Evolutionary conservation across 352 stramenopile species (phyloP).

Genomic region (Pythium phragmitis): DNA sequence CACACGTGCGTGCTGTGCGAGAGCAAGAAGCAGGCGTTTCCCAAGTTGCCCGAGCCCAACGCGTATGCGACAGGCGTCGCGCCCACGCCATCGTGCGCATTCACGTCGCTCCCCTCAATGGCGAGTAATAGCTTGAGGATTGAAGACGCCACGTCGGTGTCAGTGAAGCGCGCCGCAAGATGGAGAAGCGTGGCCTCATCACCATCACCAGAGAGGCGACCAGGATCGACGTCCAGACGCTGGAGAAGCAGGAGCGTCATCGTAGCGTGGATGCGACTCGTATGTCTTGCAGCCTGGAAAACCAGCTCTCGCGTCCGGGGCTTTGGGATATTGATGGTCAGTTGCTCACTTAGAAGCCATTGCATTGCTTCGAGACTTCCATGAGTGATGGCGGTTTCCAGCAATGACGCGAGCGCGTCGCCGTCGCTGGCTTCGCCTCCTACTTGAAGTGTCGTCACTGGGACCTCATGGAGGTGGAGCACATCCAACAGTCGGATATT

Average conservation of each 20-base stretch:
- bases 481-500: background rate
- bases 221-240: constrained; percentile 24
- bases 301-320: constrained; percentile 1
- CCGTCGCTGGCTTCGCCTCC: background rate
- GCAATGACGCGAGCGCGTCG: constrained; percentile 10
- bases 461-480: constrained; percentile 1
- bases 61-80: constrained; percentile 50
- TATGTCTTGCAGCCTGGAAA: constrained; percentile 26
- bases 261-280: constrained; percentile 33
- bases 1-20: constrained; percentile 19
- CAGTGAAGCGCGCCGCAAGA: constrained; percentile 43
- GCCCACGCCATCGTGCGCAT: constrained; percentile 53
- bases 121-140: constrained; percentile 33
- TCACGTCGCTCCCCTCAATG: constrained; percentile 36
- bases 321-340: background rate
- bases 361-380: constrained; percentile 37
- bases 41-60: constrained; percentile 31
- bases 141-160: constrained; percentile 16
- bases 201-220: constrained; percentile 51
- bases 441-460: background rate
- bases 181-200: constrained; percentile 50
- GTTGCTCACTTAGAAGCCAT: constrained; percentile 34
- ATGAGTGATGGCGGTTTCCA: constrained; percentile 31
- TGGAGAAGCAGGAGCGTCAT: constrained; percentile 48
- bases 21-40: constrained; percentile 46